Base-by-base conservation (phyloP, 2,329 filamentous ascomycete genomes). In the Penicillium sp. region DNA sequence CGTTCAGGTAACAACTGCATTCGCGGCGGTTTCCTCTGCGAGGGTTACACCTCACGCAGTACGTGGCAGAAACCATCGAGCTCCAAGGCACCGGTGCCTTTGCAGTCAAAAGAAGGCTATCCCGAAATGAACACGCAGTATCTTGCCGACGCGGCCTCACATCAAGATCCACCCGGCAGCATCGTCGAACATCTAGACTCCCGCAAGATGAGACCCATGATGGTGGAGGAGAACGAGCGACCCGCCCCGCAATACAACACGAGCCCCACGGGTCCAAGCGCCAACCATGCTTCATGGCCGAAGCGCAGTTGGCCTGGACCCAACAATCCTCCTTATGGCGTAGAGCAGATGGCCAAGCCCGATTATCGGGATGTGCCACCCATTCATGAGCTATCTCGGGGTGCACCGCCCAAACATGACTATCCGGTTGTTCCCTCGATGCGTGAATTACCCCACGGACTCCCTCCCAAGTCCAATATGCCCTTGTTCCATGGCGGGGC, bases 1-100 rank as follows among this genome's bases (percentile, higher is more conserved):
- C 12, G 4, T n/a, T 11, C 46, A 90, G 85, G 84, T 67, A 84
- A 82, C 60, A 96, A 98, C 57, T 98, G 92, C 66, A 74, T 84
- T 39, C 84, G 87, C 44, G 90, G 92, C 30, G 86, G 85, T 11
- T 96, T 96, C 61, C 72, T 85, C 22, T 98, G 92, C 62, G 84
- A 86, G 52, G 92, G 92, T 35, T 98, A 98, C 65, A 84, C 84
- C 37, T 81, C 84, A 51, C 78, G 86, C 54, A 80, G 81, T 28
- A 74, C 78, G 35, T 92, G 85, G 81, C 79, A 83, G 47, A 93
- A 90, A 65, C 79, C 82, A 20, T 81, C 84, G 44, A 80, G 68
- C 56, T 80, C 84, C 51, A 77, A 80, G 51, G 67, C 73, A 34
- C 77, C 81, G 33, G 75, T 89, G 50, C 85, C 83, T 42, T 74